Evolutionary conservation across 2,329 filamentous ascomycete species (phyloP).

Genomic region (Aureobasidium leucospermi): DNA sequence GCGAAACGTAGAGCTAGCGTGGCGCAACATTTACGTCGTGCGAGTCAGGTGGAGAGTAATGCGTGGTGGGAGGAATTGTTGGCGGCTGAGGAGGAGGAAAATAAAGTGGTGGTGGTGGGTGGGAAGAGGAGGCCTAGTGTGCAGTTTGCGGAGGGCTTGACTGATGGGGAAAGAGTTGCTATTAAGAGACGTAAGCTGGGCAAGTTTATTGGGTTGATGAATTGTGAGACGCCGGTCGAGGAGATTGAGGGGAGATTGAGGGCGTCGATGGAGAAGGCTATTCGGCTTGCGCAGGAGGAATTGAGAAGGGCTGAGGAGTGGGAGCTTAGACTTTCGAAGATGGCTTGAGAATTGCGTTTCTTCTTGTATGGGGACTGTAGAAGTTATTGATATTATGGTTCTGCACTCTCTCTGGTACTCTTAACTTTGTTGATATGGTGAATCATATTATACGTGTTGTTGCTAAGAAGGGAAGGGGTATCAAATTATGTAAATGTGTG

Average conservation of each 20-base stretch:
- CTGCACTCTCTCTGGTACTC: no score
- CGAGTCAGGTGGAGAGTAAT: not conserved
- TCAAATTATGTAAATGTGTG: not conserved
- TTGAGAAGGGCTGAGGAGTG: slow-evolving; percentile 27
- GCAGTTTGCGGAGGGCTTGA: slow-evolving; percentile 22
- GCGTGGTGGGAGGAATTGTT: not conserved
- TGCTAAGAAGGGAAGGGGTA: not conserved
- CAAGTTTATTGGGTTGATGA: slow-evolving; percentile 64
- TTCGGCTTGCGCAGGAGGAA: slow-evolving; percentile 26
- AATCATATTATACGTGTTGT: not conserved
- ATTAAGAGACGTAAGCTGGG: slow-evolving; percentile 65
- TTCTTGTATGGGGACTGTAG: not conserved
- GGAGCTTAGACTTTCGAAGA: slow-evolving; percentile 27
- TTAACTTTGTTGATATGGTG: no score
- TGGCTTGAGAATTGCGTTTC: slow-evolving; percentile 16
- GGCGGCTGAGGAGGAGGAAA: not conserved
- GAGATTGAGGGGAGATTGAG: slow-evolving; percentile 37
- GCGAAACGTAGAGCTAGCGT: not conserved
- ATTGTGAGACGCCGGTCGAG: slow-evolving; percentile 48
- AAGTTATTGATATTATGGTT: not conserved
- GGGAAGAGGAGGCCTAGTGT: not conserved
- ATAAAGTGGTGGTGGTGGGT: not conserved
- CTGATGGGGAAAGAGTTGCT: slow-evolving; percentile 32
- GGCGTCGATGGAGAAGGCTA: slow-evolving; percentile 26
- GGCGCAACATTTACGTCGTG: not conserved